Evolutionary conservation across 2,329 filamentous ascomycete genomes (phyloP).

Genomic region (Lasiodiplodia gonubiensis): DNA sequence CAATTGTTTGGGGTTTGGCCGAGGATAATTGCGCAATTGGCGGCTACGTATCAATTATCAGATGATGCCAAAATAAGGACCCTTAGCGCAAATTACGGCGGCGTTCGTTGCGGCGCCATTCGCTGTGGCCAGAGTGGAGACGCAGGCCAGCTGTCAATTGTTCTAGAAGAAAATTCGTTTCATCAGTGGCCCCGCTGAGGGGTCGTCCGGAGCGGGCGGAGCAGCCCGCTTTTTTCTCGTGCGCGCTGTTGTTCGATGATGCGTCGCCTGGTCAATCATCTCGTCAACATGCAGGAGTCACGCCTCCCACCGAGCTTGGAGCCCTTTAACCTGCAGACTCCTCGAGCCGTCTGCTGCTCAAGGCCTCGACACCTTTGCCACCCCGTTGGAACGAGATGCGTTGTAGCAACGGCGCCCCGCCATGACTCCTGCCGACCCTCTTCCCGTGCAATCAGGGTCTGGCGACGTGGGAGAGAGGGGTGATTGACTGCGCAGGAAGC

Average conservation of each 20-base stretch:
- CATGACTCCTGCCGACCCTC: slow-evolving; percentile 5
- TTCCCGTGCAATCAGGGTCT: slow-evolving; percentile 15
- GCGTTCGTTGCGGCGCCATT: slow-evolving; percentile 16
- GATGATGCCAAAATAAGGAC: slow-evolving; percentile 23
- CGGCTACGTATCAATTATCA: slow-evolving; percentile 26
- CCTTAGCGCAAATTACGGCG: slow-evolving; percentile 8
- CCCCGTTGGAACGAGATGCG: slow-evolving; percentile 16
- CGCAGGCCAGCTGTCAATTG: slow-evolving; percentile 17
- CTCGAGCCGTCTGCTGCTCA: slow-evolving; percentile 22
- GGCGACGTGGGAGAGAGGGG: background rate
- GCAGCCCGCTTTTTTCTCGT: background rate
- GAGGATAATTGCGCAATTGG: slow-evolving; percentile 19
- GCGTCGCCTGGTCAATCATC: slow-evolving; percentile 22
- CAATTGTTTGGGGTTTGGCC: background rate
- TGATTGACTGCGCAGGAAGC: background rate
- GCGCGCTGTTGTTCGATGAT: slow-evolving; percentile 13
- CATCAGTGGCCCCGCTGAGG: slow-evolving; percentile 14
- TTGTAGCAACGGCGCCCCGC: slow-evolving; percentile 16
- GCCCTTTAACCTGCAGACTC: slow-evolving; percentile 18
- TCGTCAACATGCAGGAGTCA: slow-evolving; percentile 1
- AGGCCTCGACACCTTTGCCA: slow-evolving; percentile 10
- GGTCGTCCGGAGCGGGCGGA: slow-evolving; percentile 4
- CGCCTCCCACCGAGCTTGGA: slow-evolving; percentile 8
- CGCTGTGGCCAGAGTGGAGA: slow-evolving; percentile 7
- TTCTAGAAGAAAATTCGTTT: slow-evolving; percentile 12